Percentiles rank a stretch among this genome's conserved stretches.
Conservation (phyloP, 2,329 filamentous ascomycete species). For the Cladophialophora chaetospira region DNA sequence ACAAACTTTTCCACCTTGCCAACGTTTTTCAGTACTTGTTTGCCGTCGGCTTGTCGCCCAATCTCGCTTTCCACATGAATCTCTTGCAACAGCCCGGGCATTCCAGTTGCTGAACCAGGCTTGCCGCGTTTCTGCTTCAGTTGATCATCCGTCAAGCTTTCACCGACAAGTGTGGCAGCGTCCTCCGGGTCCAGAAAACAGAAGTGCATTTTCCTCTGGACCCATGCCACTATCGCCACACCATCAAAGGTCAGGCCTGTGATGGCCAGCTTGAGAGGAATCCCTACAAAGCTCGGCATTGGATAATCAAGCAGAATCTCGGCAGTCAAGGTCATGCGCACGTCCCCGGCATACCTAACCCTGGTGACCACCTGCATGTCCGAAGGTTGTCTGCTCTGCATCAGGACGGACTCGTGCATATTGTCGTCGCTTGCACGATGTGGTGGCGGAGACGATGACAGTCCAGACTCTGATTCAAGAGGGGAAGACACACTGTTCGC, state of each 20-base stretch:
- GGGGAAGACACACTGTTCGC: slow-evolving; percentile 35
- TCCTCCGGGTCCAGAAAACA: slow-evolving; percentile 94
- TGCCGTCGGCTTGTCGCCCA: slow-evolving; percentile 84
- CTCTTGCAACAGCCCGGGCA: slow-evolving; percentile 78
- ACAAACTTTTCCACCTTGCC: slow-evolving; percentile 98
- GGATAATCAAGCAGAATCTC: slow-evolving; percentile 97
- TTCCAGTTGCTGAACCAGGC: slow-evolving; percentile 40
- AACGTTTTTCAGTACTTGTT: slow-evolving; percentile 96
- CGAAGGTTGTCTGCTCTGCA: slow-evolving; percentile 69
- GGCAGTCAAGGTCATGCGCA: slow-evolving; percentile 85
- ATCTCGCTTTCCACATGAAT: slow-evolving; percentile 98
- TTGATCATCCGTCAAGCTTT: slow-evolving; percentile 37
- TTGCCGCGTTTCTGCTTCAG: slow-evolving; percentile 24
- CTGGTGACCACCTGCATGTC: slow-evolving; percentile 93
- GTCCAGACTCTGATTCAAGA: slow-evolving; percentile 26
- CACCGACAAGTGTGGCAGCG: slow-evolving; percentile 71
- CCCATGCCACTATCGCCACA: slow-evolving; percentile 87
- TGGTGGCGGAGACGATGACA: slow-evolving; percentile 24
- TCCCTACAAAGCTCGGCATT: slow-evolving; percentile 96
- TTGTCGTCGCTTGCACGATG: slow-evolving; percentile 11
- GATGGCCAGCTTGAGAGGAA: slow-evolving; percentile 91
- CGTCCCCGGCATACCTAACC: slow-evolving; percentile 83
- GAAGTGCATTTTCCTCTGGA: slow-evolving; percentile 85
- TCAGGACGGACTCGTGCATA: slow-evolving; percentile 22
- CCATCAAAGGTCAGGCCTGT: slow-evolving; percentile 95